Evolutionary conservation across 2,329 filamentous ascomycete genomes (phyloP).

Genomic region (Claviceps sp.): DNA sequence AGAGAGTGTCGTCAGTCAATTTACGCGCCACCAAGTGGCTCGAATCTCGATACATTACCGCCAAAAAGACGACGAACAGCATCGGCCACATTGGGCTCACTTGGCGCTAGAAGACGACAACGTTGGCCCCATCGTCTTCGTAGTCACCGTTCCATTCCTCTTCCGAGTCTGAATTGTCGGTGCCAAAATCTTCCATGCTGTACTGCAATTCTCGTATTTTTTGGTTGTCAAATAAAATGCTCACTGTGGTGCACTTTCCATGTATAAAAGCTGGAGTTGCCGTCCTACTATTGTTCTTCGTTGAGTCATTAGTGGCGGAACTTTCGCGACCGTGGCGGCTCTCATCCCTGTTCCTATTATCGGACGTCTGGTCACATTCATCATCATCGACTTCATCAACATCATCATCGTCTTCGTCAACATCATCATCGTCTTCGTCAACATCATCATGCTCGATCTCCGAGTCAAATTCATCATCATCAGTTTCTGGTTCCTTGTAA

Average conservation of each 20-base stretch:
- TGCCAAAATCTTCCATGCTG: conserved; percentile 58
- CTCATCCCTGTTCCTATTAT: conserved; percentile 3
- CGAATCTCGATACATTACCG: not conserved
- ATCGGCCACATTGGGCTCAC: not conserved
- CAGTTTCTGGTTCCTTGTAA: conserved; percentile 34
- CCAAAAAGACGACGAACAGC: conserved; percentile 1
- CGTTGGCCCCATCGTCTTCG: conserved; percentile 34
- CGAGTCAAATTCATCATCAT: conserved; percentile 27
- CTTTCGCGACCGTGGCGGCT: conserved; percentile 5
- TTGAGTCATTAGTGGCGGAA: not conserved
- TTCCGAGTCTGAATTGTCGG: conserved; percentile 40
- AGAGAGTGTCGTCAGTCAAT: not conserved
- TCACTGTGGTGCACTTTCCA: conserved; percentile 56
- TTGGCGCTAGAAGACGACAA: conserved; percentile 15
- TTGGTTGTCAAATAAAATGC: conserved; percentile 63
- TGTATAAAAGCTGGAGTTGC: conserved; percentile 34
- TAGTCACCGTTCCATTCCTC: conserved; percentile 45
- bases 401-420: not conserved
- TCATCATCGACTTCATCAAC: not conserved
- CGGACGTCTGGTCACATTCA: not conserved
- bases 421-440: conserved; percentile 1
- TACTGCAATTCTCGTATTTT: conserved; percentile 56
- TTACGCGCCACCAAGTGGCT: not conserved
- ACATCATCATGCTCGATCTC: conserved; percentile 8
- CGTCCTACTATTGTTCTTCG: not conserved